Percentiles rank a stretch among this genome's conserved stretches.
These are phyloP conservation scores for Chaetomium sp. DNA, from an alignment of 2,329 filamentous ascomycete genomes.

Conservation along the genomic window DNA sequence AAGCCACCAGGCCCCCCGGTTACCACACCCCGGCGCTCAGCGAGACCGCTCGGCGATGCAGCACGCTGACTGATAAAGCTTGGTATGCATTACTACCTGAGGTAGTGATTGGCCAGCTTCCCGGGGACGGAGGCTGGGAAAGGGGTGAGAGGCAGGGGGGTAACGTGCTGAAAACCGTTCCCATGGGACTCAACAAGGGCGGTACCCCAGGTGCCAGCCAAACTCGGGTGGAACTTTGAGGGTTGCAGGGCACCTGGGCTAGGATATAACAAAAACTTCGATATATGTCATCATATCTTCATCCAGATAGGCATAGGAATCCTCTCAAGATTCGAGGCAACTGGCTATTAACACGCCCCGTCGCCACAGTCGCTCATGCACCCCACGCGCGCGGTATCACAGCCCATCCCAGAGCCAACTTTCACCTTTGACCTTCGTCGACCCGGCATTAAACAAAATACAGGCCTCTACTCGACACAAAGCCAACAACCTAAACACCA, in stretches of 20 bases:
- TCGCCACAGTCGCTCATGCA: not conserved
- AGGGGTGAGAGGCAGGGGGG: not conserved
- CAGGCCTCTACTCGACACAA: constrained; percentile 26
- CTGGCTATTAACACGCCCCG: constrained; percentile 10
- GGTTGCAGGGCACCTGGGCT: too few species aligned
- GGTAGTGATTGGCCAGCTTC: not conserved
- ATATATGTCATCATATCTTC: constrained; percentile 24
- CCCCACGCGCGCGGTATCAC: constrained; percentile 12
- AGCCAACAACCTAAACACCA: constrained; percentile 18
- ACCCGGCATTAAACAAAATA: constrained; percentile 21
- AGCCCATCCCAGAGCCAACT: constrained; percentile 5
- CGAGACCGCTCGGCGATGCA: not conserved
- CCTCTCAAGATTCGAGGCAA: constrained; percentile 1
- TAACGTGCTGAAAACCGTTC: not conserved
- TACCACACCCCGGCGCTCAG: not conserved
- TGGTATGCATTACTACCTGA: too few species aligned
- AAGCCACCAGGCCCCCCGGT: not conserved
- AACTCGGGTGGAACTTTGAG: not conserved
- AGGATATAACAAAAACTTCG: not conserved
- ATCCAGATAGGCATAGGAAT: constrained; percentile 18
- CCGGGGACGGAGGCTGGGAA: not conserved
- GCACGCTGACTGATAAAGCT: constrained; percentile 9
- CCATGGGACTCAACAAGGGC: not conserved
- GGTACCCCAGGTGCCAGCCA: not conserved
- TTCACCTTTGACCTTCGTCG: constrained; percentile 6